Evolutionary conservation across 2,329 filamentous ascomycete genomes (phyloP), one percentile per base, ranked within the genome.

Genomic region (Diaporthe humulicola): DNA sequence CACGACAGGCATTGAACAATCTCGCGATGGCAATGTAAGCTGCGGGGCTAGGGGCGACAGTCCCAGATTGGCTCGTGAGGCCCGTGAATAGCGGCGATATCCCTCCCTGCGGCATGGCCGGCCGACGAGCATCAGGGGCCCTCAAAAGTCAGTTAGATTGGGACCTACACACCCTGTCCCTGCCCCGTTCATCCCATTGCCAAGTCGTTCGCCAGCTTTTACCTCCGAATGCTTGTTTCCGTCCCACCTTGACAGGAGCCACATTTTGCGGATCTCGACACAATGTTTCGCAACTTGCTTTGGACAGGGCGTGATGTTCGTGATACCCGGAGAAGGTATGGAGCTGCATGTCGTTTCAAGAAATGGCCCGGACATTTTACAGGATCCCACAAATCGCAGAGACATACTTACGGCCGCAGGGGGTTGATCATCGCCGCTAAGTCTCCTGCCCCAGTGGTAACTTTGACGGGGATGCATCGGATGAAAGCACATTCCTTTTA

Each of bases 141-240:
- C 64, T 54, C 40, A 15, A 25, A 38, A 40, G n/a, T n/a, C 48
- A 52, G 15, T 54, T 66, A 67, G 50, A 67, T 67, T 67, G 30
- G 22, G 15, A 38, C 22, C 14, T 67, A 38, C 14, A 14, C 2
- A 30, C 48, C 64, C 64, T 69, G 45, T 69, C 64, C 64, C 22
- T 54, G 64, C 28, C 7, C 7, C 10, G 45, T 69, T 69, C 64
- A 17, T 69, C 64, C 64, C 45, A 40, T 54, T 40, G 48, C 64
- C 64, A 40, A 40, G 64, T 28, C n/a, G n/a, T 12, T 40, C 45
- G 30, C 33, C 45, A 54, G 54, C 30, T n/a, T 40, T 40, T 40
- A 28, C 30, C 48, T 69, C 64, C 64, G 48, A 54, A 38, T 40
- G 64, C 64, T 69, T 54, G 48, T 69, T 69, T 54, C 64, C 48